These are phyloP conservation scores for Sicyos baderoa DNA, from an alignment of 306 rosid genomes.

Conservation along the genomic window DNA sequence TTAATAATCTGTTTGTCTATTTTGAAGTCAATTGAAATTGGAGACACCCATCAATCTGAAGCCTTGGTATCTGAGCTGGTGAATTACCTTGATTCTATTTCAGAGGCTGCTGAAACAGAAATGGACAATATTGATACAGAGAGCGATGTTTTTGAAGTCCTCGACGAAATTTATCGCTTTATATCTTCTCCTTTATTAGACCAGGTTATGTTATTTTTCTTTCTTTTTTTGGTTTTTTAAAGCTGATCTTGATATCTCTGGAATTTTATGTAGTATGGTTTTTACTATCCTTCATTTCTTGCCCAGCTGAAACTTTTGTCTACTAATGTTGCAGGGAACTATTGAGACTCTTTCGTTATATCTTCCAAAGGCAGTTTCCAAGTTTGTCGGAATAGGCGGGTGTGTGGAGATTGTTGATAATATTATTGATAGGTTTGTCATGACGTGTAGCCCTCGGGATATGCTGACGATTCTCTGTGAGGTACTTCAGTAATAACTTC, in stretches of 20 bases:
- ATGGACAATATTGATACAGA: conserved; percentile 38
- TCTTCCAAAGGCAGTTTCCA: conserved; percentile 64
- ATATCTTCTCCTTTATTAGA: conserved; percentile 44
- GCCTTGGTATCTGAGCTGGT: conserved; percentile 39
- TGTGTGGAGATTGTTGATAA: conserved; percentile 49
- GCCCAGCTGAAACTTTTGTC: conserved; percentile 2
- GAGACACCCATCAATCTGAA: conserved; percentile 33
- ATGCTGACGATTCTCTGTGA: conserved; percentile 76
- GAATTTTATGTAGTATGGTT: background rate
- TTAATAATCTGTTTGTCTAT: conserved; percentile 12
- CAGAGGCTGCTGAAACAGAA: conserved; percentile 39
- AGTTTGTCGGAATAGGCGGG: conserved; percentile 41
- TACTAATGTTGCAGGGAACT: conserved; percentile 40
- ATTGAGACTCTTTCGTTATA: conserved; percentile 62
- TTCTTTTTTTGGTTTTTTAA: background rate
- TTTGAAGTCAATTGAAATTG: conserved; percentile 38
- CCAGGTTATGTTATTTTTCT: conserved; percentile 32
- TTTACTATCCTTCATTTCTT: conserved; percentile 6
- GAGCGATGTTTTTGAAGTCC: conserved; percentile 35
- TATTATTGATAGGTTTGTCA: conserved; percentile 49
- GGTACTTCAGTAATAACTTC: conserved; percentile 25
- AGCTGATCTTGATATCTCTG: background rate
- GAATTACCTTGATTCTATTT: conserved; percentile 41
- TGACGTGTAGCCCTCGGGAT: conserved; percentile 61
- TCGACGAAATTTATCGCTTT: conserved; percentile 41